Percentiles rank a stretch among this genome's conserved stretches.
phyloP scores from a whole-genome alignment of 495 filamentous ascomycete species.

The Acidomyces sp. region DNA sequence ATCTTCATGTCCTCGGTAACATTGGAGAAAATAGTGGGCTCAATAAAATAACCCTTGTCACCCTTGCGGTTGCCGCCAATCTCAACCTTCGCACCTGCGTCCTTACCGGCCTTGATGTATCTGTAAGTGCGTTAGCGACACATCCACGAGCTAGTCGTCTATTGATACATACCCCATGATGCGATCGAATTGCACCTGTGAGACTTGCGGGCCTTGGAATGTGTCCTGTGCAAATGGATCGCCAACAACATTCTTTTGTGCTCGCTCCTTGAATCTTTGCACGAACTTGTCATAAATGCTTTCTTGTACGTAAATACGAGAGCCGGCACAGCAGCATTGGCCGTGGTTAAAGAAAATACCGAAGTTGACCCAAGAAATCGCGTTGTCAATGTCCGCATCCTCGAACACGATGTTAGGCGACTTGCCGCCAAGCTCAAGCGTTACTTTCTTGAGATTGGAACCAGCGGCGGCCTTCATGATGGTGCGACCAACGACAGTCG shows the following conservation, averaged over 20 bases:
- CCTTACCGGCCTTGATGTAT: conserved; percentile 86
- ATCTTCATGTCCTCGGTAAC: conserved; percentile 92
- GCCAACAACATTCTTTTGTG: conserved; percentile 69
- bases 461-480: conserved; percentile 94
- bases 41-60: conserved; percentile 88
- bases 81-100: conserved; percentile 73
- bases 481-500: conserved; percentile 73
- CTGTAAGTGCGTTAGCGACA: conserved; percentile 21
- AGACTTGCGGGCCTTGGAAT: conserved; percentile 97
- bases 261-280: conserved; percentile 74
- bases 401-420: conserved; percentile 96
- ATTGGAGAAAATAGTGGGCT: conserved; percentile 92
- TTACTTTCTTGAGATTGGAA: conserved; percentile 98
- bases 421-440: conserved; percentile 96
- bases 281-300: conserved; percentile 93
- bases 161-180: conserved; percentile 59
- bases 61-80: conserved; percentile 81
- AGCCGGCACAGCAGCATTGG: conserved; percentile 95
- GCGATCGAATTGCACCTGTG: conserved; percentile 85
- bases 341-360: conserved; percentile 99
- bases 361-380: conserved; percentile 96
- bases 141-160: conserved; percentile 1
- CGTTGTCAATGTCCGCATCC: conserved; percentile 90
- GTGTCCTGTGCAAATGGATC: conserved; percentile 79
- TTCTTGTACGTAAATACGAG: conserved; percentile 91